Conservation (phyloP, 139 green algal genomes). For the Parachlorella kessleri region DNA sequence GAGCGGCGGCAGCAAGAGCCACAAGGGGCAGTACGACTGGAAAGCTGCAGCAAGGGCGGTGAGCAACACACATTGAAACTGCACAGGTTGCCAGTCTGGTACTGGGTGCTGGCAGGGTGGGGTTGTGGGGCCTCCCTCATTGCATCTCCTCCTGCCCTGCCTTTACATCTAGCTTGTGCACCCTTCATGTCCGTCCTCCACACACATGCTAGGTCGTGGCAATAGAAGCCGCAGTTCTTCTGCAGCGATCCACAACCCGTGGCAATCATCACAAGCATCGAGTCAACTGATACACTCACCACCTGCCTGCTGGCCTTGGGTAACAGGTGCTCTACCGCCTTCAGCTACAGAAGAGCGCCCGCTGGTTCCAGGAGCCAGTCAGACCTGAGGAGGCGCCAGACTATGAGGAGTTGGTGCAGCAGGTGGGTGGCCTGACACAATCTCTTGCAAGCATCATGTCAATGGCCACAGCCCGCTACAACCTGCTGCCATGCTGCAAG, state of each 20-base stretch:
- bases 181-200: too few relatives aligned
- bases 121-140: not conserved
- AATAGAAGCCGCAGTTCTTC: not conserved
- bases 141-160: not conserved
- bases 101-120: not conserved
- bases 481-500: too few relatives aligned
- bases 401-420: conserved; percentile 7
- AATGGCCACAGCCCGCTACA: not conserved
- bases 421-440: not conserved
- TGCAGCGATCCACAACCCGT: not conserved
- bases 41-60: not conserved
- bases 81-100: too few relatives aligned
- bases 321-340: not conserved
- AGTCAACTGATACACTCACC: not conserved
- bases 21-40: not conserved
- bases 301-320: not conserved
- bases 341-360: not conserved
- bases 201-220: not conserved
- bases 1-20: too few relatives aligned
- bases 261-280: too few relatives aligned
- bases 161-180: too few relatives aligned
- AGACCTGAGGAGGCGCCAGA: conserved; percentile 6
- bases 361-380: not conserved
- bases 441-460: not conserved
- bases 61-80: not conserved